These are phyloP conservation scores for Ceratocystis colombiana DNA, from an alignment of 2,329 filamentous ascomycete genomes.

Conservation along the genomic window DNA sequence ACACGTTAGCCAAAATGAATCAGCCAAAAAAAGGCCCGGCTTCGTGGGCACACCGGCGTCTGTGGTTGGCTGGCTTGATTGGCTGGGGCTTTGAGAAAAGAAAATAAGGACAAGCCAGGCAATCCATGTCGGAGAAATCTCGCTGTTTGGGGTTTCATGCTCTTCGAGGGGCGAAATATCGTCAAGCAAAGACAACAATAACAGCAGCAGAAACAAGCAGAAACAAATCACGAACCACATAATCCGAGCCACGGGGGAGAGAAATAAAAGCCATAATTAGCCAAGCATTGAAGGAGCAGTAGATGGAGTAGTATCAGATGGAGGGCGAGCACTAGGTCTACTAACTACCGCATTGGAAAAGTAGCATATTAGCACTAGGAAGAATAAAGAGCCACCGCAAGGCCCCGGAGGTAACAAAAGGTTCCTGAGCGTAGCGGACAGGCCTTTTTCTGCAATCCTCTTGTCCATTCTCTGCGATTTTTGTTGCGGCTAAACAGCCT, in stretches of 20 bases:
- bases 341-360: neutral
- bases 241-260: neutral
- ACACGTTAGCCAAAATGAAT: neutral
- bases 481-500: neutral
- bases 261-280: neutral
- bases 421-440: neutral
- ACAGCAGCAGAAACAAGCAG: neutral
- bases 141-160: conserved; percentile 6
- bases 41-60: conserved; percentile 1
- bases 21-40: conserved; percentile 6
- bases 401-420: neutral
- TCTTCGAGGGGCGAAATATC: neutral
- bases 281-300: neutral
- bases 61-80: neutral
- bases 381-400: neutral
- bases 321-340: neutral
- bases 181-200: conserved; percentile 1
- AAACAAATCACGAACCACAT: neutral
- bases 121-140: conserved; percentile 18
- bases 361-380: neutral
- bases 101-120: neutral
- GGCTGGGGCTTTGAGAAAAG: neutral
- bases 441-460: neutral
- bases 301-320: neutral
- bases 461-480: neutral